Base-by-base conservation (phyloP, 371 early-diverging fungal genomes). In the Apophysomyces trapeziformis region DNA sequence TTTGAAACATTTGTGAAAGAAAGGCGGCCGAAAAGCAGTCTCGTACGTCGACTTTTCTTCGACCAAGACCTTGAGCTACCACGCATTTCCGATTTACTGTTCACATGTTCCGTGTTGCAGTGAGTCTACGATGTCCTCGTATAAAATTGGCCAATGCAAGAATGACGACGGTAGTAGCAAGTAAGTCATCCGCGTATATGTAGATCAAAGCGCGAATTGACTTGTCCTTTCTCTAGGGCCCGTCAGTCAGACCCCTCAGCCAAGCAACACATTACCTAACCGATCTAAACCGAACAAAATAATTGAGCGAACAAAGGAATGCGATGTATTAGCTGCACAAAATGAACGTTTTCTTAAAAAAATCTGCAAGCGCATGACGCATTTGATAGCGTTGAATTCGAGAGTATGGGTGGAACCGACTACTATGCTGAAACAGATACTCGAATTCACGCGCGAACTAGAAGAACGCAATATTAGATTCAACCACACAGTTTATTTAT, bases 401-500 rank as follows among this genome's bases (percentile, higher is more conserved):
- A 26, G 16, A 50, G 18, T 9, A 21, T 1, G 21, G 7, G 21
- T 50, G 4, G 21, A 50, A 8, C 21, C 54, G 5, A 26, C 32
- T 18, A 45, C 18, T 7, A 66, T 68, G 5, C 12, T 74, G 0
- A 39, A 36, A 9, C 45, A 35, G 14, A 38, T 69, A 2, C 57
- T 72, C 11, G 43, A 45, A 12, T 57, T 75, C 2, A 66, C 64
- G 6, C 38, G 65, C n/a, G 43, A 65, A 41, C 64, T 79, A 13
- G 39, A 58, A 32, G 58, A 43, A 37, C 47, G 58, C 18, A 60
- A 57, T 43, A 58, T 67, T 18, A 39, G 60, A 13, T 68, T 68
- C 14, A 57, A 72, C 39, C 9, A 32, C 0, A 60, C 64, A 11
- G 72, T 72, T 5, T 79, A 75, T 43, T 70, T 71, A 43, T 63